Conservation (phyloP, 2,329 filamentous ascomycete genomes). For the Xylariaceae sp. region DNA sequence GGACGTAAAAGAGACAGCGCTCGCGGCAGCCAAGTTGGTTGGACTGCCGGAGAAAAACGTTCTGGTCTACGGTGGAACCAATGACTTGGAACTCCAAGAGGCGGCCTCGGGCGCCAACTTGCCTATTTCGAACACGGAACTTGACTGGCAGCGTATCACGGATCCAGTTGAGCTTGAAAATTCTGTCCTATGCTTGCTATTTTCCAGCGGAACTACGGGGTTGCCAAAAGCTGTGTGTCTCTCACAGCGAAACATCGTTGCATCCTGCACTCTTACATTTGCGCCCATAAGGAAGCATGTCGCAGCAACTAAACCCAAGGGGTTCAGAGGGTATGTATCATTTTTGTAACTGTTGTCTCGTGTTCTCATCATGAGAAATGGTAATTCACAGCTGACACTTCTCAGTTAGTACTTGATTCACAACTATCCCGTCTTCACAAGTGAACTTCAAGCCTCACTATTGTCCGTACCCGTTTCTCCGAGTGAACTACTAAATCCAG, state of each 20-base stretch:
- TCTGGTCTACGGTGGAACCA: slow-evolving; percentile 43
- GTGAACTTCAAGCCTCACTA: neutral
- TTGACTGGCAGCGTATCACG: slow-evolving; percentile 51
- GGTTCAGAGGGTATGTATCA: slow-evolving; percentile 24
- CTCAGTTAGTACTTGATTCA: slow-evolving; percentile 6
- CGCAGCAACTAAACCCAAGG: slow-evolving; percentile 23
- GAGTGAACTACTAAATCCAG: neutral
- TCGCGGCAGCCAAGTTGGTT: slow-evolving; percentile 44
- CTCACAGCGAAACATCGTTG: slow-evolving; percentile 42
- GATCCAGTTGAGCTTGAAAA: slow-evolving; percentile 41
- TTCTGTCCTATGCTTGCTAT: slow-evolving; percentile 40
- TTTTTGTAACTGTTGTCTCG: no score
- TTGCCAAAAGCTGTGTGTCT: slow-evolving; percentile 44
- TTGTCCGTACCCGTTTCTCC: neutral
- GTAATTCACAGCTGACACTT: slow-evolving; percentile 29
- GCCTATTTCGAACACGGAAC: slow-evolving; percentile 34
- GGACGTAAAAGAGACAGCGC: slow-evolving; percentile 42
- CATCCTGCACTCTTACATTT: slow-evolving; percentile 33
- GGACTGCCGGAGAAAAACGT: slow-evolving; percentile 44
- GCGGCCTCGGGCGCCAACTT: slow-evolving; percentile 30
- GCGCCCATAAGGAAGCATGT: slow-evolving; percentile 29
- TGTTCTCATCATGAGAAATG: neutral
- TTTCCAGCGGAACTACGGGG: slow-evolving; percentile 47
- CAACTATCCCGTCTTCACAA: neutral
- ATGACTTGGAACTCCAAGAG: slow-evolving; percentile 26